Evolutionary conservation across 805 yeast genomes (phyloP).

Genomic region (Myxozyma melibiosi): DNA sequence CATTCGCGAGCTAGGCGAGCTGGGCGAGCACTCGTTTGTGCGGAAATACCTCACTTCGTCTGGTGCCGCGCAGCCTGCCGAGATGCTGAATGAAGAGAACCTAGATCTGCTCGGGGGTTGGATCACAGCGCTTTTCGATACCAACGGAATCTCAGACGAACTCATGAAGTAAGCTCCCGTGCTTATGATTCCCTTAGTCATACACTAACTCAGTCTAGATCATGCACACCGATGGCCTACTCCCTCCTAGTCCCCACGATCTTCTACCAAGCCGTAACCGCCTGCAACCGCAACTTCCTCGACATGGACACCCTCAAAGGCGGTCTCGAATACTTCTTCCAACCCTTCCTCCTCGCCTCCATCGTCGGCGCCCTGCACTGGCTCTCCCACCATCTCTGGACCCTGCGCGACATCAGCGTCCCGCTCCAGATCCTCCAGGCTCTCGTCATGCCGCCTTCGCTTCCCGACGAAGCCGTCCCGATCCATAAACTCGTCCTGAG

Average conservation of each 20-base stretch:
- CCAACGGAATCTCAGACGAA: conserved; percentile 84
- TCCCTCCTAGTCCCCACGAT: conserved; percentile 71
- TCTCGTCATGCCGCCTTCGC: conserved; percentile 47
- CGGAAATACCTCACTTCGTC: conserved; percentile 19
- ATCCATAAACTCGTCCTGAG: conserved; percentile 49
- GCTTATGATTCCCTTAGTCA: not conserved
- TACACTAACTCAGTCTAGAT: not conserved
- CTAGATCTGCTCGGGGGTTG: conserved; percentile 58
- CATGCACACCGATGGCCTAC: conserved; percentile 66
- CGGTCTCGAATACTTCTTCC: conserved; percentile 82
- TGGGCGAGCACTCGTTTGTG: conserved; percentile 18
- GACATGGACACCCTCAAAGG: conserved; percentile 64
- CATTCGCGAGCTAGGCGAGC: conserved; percentile 23
- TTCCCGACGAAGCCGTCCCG: conserved; percentile 51
- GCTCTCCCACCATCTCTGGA: conserved; percentile 49
- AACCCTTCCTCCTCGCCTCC: conserved; percentile 68
- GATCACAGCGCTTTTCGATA: conserved; percentile 78
- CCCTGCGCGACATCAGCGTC: conserved; percentile 41
- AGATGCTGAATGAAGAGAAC: conserved; percentile 33
- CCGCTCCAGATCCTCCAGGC: conserved; percentile 47
- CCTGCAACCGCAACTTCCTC: conserved; percentile 57
- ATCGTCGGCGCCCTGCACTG: conserved; percentile 58
- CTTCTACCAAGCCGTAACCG: conserved; percentile 68
- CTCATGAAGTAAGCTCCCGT: conserved; percentile 51
- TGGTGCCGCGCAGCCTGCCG: conserved; percentile 32